Base-by-base conservation (phyloP, 2,329 filamentous ascomycete species). In the Venturiaceae sp. region DNA sequence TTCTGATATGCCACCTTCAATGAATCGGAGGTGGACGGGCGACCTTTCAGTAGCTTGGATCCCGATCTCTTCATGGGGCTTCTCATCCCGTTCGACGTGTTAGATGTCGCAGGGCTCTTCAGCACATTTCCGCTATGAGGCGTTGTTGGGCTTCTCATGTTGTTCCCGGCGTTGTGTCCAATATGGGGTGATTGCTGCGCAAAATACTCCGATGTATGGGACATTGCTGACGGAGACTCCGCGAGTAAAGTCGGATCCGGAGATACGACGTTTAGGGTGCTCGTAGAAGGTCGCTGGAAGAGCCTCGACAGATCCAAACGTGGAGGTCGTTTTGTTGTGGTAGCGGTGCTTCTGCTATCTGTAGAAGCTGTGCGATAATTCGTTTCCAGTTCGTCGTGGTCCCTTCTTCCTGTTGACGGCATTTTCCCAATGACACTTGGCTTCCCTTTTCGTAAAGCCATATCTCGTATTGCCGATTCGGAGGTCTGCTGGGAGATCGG, bases 401-500 rank as follows among this genome's bases (percentile, higher is more conserved):
- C 44, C 26, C 26, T 50, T 5, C 30, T 16, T 64, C 63, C 14
- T 64, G 59, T 4, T 34, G 34, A 33, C 28, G 9, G 32, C 53
- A 11, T 39, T 19, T 32, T 21, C 44, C 36, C 36, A 14, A 33
- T 19, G 2, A 33, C 36, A n/a, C 26, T 39, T 8, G 70, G 67
- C 21, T 68, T 63, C 7, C 72, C 72, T 65, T 74, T 73, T 57
- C 71, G 65, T 52, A 75, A 63, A 8, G 71, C 74, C 67, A 70
- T 72, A 57, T 77, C 74, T 50, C 74, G 69, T 8, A 74, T 68
- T 7, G 74, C 71, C 44, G 75, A 76, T 46, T 69, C 69, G 23
- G 73, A 75, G 3, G 73, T 75, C 60, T 76, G 74, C 65, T 76
- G 74, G 0, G 74, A 75, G 33, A 76, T 69, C 47, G 68, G 65